Evolutionary conservation across 495 filamentous ascomycete species (phyloP), one percentile per base, ranked within the genome.

Genomic region (Niebla homalea): DNA sequence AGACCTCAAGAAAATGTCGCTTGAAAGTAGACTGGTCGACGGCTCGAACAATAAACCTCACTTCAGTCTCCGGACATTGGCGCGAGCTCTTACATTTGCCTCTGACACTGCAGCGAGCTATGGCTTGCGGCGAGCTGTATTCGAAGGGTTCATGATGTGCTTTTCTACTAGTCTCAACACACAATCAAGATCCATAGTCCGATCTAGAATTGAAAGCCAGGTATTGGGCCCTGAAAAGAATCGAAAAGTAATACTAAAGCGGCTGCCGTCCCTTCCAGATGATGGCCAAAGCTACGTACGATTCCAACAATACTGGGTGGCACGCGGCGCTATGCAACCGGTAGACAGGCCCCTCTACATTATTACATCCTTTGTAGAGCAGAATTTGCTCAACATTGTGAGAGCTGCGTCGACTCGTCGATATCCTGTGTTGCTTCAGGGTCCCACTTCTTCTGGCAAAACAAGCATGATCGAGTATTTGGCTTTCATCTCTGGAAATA

Each of bases 381-480:
- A 84, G 46, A 99, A 99, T 56, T 72, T 99, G 48, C 77, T 94
- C 55, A 99, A 97, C 58, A 67, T 99, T 15, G 87, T 96, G 21
- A 73, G 93, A 58, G 93, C 93, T 19, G 87, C 84, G 39, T 94
- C 90, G 0, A 95, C 89, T 7, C 76, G 89, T 29, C 79, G 84
- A 49, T 97, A 93, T 63, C 93, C 93, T 12, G 84, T 99, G 39
- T 70, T 99, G n/a, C 79, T 99, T 16, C 93, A 99, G 61, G 93
- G 93, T 5, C 93, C 93, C 20, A 99, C 93, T 0, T 97, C 92
- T 36, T 81, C 88, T 29, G 93, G 93, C 49, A 99, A 99, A 66
- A 99, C 93, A 0, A 95, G 89, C 62, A 96, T 99, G 93, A 90
- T 99, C 46, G 90, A 96, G 63, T 94, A 94, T 62, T 75, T 99